Base-by-base conservation (phyloP, 169 alveolate species). In the Eimeria maxima region DNA sequence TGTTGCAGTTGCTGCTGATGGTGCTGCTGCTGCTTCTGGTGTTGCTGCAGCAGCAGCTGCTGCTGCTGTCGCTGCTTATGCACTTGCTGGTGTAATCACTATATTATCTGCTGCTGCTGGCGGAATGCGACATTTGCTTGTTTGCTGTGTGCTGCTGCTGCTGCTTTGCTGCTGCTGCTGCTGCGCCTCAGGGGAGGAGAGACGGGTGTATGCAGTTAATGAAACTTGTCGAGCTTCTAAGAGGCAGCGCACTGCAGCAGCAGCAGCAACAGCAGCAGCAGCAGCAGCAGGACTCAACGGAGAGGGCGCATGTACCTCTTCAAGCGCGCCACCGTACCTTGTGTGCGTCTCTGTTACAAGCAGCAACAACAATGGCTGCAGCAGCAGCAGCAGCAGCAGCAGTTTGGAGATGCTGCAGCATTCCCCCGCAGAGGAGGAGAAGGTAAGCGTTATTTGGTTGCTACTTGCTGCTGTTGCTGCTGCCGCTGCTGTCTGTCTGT, bases 321-420 rank as follows among this genome's bases (percentile, higher is more conserved):
- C 74, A 7, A 65, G n/a, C n/a, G 74, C 13, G n/a, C 29, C 13
- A 7, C 29, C 74, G 0, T 65, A n/a, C 74, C n/a, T 65, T 14
- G 74, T 73, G 11, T 73, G 84, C 42, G 55, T 73, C 50, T 73
- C 55, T 22, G 60, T 53, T 53, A 53, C 60, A 53, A 53, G 60
- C 60, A 53, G 60, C 60, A 53, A 3, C 60, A 53, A 3, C 60
- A 78, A 65, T 65, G 44, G 89, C 89, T 42, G 65, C 89, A 78
- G 89, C 84, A 73, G 84, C 20, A 73, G 84, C 65, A 78, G 89
- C 89, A 78, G 89, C 89, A 78, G 89, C 89, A 42, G 57, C 57
- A 50, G 60, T 3, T 53, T 14, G 60, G 60, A 14, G 60, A 53
- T 14, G 60, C 60, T 2, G 89, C 33, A 45, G 38, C 63, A 78